Evolutionary conservation across 2,329 filamentous ascomycete species (phyloP), one percentile per base, ranked within the genome.

Genomic region (Sporothrix phasma): DNA sequence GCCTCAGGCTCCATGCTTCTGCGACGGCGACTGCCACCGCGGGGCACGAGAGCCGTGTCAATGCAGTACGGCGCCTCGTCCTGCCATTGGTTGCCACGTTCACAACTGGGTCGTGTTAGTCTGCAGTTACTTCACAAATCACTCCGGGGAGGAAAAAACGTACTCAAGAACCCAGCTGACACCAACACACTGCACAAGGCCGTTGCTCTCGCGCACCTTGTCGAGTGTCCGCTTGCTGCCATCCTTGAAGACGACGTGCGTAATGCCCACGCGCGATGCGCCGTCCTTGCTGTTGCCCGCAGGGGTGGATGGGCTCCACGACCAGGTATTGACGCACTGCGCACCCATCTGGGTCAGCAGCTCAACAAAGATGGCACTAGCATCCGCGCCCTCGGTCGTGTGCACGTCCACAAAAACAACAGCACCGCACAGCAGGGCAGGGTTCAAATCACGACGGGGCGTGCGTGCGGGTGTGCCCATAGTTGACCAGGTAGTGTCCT

Each of bases 161-260:
- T 83, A 91, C 88, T 96, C 90, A 67, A 96, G 81, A 63, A 94
- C 88, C 90, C 91, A 96, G 68, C 86, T 87, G 54, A 95, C 88
- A 59, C 91, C 91, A 63, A 96, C 90, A 75, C 91, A 95, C 69
- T 90, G 86, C 43, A 96, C 89, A 34, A 89, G 79, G 5, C 90
- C 90, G 15, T 83, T 81, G 45, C 84, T 86, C 69, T 88, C 83
- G 64, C 85, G 81, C 6, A 93, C 88, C 75, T 92, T 95, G 72
- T 95, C 88, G 68, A 96, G 76, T 0, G 91, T 96, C 29, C 87
- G 81, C 71, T 88, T 87, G 47, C 86, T 86, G 53, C 92, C 92
- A 71, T 96, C 92, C 74, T 96, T 96, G 79, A 87, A 96, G 6
- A 96, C 85, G 7, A 96, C 89, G 71, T 96, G 92, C 0, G 91